Evolutionary conservation across 1,284 basidiomycete species (phyloP).

Genomic region (Coriolopsis trogii): DNA sequence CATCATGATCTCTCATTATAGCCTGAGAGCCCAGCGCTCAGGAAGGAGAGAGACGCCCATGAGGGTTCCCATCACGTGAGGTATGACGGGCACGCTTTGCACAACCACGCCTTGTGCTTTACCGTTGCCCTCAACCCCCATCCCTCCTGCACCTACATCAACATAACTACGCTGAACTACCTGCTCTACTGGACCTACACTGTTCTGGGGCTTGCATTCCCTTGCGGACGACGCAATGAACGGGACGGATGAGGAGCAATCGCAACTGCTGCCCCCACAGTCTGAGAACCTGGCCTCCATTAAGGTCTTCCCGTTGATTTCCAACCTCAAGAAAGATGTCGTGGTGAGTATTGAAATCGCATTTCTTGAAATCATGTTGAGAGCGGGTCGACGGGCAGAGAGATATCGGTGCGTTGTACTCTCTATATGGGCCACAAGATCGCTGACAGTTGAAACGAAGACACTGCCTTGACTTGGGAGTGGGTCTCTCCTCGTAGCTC

Average conservation of each 20-base stretch:
- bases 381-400: slow-evolving; percentile 41
- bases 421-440: background rate
- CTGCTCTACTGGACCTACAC: no score
- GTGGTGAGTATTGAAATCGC: slow-evolving; percentile 46
- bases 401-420: slow-evolving; percentile 40
- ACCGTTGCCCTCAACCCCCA: no score
- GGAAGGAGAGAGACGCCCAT: no score
- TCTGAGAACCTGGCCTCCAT: slow-evolving; percentile 59
- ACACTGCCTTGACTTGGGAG: slow-evolving; percentile 84
- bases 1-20: no score
- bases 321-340: slow-evolving; percentile 68
- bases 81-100: no score
- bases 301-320: slow-evolving; percentile 78
- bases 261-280: slow-evolving; percentile 51
- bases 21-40: no score
- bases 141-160: no score
- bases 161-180: no score
- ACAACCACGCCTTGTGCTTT: no score
- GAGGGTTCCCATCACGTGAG: no score
- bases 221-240: background rate
- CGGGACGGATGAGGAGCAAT: slow-evolving; percentile 34
- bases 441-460: slow-evolving; percentile 41
- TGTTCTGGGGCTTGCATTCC: background rate
- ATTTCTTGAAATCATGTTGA: background rate
- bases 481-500: slow-evolving; percentile 26